phyloP scores from a whole-genome alignment of 106 monocot species.

The Dendrobium huoshanense region DNA sequence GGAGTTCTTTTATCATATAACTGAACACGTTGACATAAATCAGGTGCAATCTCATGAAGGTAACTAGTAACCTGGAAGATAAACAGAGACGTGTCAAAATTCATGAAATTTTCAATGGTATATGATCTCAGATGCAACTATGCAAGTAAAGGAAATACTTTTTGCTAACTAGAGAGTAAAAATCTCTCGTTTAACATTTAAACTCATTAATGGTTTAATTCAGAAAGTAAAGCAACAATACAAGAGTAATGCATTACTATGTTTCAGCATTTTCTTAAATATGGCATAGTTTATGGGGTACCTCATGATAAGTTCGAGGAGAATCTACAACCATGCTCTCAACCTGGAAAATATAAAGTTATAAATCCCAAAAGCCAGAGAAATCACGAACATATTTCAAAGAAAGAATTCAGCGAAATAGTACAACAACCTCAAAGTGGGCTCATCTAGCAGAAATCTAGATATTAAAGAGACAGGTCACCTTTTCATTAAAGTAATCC shows the following conservation, averaged over 20 bases:
- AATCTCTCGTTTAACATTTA: background rate
- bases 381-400: background rate
- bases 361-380: background rate
- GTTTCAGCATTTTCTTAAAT: background rate
- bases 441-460: background rate
- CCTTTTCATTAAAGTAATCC: slow-evolving; percentile 97
- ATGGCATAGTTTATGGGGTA: slow-evolving; percentile 5
- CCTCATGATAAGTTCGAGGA: slow-evolving; percentile 89
- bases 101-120: background rate
- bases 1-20: slow-evolving; percentile 71
- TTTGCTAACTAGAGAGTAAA: background rate
- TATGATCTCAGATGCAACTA: background rate
- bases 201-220: background rate
- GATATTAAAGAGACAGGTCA: slow-evolving; percentile 15
- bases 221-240: background rate
- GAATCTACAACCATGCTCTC: slow-evolving; percentile 87
- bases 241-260: background rate
- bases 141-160: too few species aligned
- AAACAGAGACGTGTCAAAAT: background rate
- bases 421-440: background rate
- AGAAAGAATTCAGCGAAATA: background rate
- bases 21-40: slow-evolving; percentile 69
- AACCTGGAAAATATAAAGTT: slow-evolving; percentile 39
- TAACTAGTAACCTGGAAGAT: slow-evolving; percentile 75
- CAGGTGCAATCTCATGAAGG: slow-evolving; percentile 91